Evolutionary conservation across 2,329 filamentous ascomycete species (phyloP), one percentile per base, ranked within the genome.

Genomic region (Macroventuria anomochaeta): DNA sequence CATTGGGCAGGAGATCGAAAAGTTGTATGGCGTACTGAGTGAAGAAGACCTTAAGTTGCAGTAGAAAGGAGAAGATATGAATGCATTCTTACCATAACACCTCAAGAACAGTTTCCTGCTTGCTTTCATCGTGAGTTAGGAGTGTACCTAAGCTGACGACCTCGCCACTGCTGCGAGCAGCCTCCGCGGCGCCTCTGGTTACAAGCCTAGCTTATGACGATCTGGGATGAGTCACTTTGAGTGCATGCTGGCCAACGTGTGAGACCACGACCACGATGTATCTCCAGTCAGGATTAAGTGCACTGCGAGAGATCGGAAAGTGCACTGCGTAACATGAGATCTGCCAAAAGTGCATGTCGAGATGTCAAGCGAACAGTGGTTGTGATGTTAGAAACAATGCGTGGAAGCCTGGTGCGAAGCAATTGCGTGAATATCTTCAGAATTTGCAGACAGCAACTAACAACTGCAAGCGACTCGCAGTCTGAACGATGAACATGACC

Each of bases 1-100:
- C n/a, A 79, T 85, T 23, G 78, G 82, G 34, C 76, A 75, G 40
- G 82, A 84, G 59, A 79, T 86, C 36, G 83, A 86, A 57, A 79
- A 78, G 56, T 67, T 88, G 15, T 88, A 86, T 69, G 85, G 85
- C 5, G 80, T 84, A 13, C 66, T 88, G 50, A 80, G 84, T 68
- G 85, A 88, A 67, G 84, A 88, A 62, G 80, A 81, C 58, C 72
- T 88, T 56, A 82, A 82, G 68, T 73, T 88, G 37, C 67, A 72
- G 47, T 74, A 69, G 28, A 44, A 11, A 38, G n/a, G 17, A 42
- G 8, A 8, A 25, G 23, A 25, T 5, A 15, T 15, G 40, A 8
- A 21, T 29, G 15, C 33, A 37, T 13, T 5, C 21, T 7, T 26
- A 39, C 36, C 1, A 31, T 31, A 31, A 31, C 11, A 31, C n/a